Conservation (phyloP, 1,284 basidiomycete genomes). For the Moesziomyces globuligerus region DNA sequence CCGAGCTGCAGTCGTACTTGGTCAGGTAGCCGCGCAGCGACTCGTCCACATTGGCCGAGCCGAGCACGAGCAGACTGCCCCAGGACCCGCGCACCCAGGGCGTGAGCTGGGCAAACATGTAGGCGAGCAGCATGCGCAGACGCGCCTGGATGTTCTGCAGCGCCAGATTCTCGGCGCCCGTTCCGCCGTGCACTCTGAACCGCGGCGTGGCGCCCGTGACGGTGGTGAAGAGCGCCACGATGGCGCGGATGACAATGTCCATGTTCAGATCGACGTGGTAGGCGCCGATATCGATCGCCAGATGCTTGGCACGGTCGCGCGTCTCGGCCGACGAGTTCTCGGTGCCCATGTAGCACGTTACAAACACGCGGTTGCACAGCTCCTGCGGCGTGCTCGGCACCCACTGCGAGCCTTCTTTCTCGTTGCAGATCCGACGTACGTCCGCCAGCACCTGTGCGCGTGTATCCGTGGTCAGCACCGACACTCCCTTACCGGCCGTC, state of each 20-base stretch:
- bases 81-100: conserved; percentile 87
- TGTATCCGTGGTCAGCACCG: conserved; percentile 63
- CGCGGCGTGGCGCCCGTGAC: conserved; percentile 84
- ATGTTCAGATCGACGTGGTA: conserved; percentile 95
- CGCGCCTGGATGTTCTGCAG: conserved; percentile 98
- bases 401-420: conserved; percentile 81
- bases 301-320: conserved; percentile 81
- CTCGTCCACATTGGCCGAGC: conserved; percentile 98
- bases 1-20: conserved; percentile 84
- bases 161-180: conserved; percentile 88
- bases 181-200: conserved; percentile 89
- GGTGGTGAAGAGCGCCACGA: conserved; percentile 82
- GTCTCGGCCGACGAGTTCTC: conserved; percentile 93
- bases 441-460: conserved; percentile 89
- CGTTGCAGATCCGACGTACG: conserved; percentile 86
- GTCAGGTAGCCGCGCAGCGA: conserved; percentile 96
- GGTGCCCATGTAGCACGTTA: conserved; percentile 99
- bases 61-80: conserved; percentile 90
- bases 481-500: background rate
- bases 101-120: conserved; percentile 94
- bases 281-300: conserved; percentile 83
- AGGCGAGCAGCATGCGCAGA: conserved; percentile 93
- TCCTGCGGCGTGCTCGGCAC: conserved; percentile 85
- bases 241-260: conserved; percentile 87
- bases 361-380: conserved; percentile 86